Base-by-base conservation (phyloP, 2,329 filamentous ascomycete genomes). In the Trichoderma hamatum region DNA sequence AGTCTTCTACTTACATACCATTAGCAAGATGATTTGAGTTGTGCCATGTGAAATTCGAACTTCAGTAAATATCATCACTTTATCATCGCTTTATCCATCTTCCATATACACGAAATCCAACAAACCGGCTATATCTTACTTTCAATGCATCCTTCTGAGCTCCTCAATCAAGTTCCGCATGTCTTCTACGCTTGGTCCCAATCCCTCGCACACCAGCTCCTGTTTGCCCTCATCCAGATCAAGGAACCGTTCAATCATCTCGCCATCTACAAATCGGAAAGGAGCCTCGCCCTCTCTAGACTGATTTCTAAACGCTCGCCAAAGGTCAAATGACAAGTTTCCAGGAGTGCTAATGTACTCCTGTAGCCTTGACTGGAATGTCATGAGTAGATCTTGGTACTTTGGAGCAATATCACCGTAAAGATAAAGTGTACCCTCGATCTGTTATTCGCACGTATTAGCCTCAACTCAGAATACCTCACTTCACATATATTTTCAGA, bases 401-500 rank as follows among this genome's bases (percentile, higher is more conserved):
- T 85, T 78, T 0, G 91, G 84, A 3, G 90, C 84, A 72, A 99
- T 93, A 7, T 91, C 87, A 0, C 92, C 93, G 75, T 96, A 95
- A 72, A 99, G 88, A 79, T 97, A 97, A 60, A 99, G 90, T 0
- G 91, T 91, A 30, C 96, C 96, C 78, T 98, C 95, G 59, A 94
- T 89, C 93, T 96, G 73, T 16, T 46, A 16, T 54, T 1, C 16
- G 5, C 28, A 7, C n/a, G 9, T 5, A 19, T 46, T 30, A 66
- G 61, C 21, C n/a, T 46, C 24, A 11, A 14, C 10, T 14, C 4
- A 13, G 10, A 49, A 49, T 11, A 9, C 5, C 28, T 46, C 1
- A 13, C 14, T 19, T 14, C 7, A 61, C 26, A 24, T 21, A 11
- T 1, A 58, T 30, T 21, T 19, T 13, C 7, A 10, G 16, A 19